Conservation (phyloP, 805 yeast genomes). For the Barnettozyma vustinii region DNA sequence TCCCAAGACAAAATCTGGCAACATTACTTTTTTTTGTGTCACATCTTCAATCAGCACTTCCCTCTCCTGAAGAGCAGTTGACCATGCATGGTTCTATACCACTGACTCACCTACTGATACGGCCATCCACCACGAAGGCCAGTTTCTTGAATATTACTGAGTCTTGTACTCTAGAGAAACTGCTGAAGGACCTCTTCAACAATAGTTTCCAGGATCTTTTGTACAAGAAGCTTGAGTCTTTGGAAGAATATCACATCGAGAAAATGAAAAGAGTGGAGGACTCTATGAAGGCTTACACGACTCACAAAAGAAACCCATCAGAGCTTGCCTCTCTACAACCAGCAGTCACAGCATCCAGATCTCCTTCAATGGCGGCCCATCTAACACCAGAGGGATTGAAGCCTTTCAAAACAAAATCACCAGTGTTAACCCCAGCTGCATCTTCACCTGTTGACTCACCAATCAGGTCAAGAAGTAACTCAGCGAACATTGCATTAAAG, state of each 20-base stretch:
- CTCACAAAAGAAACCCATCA: constrained; percentile 8
- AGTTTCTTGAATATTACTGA: constrained; percentile 10
- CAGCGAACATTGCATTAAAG: constrained; percentile 3
- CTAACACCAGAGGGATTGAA: constrained; percentile 18
- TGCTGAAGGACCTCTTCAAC: constrained; percentile 15
- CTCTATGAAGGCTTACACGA: constrained; percentile 11
- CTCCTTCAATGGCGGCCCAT: neutral
- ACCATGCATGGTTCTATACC: constrained; percentile 14
- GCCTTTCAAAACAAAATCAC: constrained; percentile 22
- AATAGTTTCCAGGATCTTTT: constrained; percentile 9
- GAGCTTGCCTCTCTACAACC: neutral
- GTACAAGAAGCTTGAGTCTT: constrained; percentile 10
- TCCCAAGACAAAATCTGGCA: constrained; percentile 28
- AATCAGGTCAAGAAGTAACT: constrained; percentile 15
- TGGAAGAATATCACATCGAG: constrained; percentile 15
- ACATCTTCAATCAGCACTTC: constrained; percentile 13
- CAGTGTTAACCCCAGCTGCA: constrained; percentile 15
- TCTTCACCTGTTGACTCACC: constrained; percentile 17
- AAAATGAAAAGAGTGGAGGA: constrained; percentile 16
- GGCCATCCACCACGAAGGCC: constrained; percentile 20
- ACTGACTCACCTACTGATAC: constrained; percentile 21
- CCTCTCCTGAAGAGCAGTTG: constrained; percentile 7
- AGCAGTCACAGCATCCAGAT: constrained; percentile 1
- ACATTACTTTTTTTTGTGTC: constrained; percentile 17
- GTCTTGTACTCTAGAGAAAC: constrained; percentile 1